These are phyloP conservation scores for Tetrapisispora namnaoensis DNA, from an alignment of 805 yeast species.

Conservation along the genomic window DNA sequence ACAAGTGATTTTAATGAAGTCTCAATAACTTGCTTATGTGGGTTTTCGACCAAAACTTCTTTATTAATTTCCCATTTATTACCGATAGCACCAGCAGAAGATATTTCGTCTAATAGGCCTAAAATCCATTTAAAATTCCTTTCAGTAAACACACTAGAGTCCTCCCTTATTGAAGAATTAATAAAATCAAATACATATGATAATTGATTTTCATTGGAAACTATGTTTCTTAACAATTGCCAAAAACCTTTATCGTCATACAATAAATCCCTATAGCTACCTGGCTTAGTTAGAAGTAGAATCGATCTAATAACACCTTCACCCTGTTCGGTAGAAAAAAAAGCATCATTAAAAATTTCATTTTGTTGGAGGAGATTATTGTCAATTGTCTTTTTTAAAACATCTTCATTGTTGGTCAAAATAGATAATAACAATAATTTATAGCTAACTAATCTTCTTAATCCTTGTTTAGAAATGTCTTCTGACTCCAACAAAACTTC, in stretches of 20 bases:
- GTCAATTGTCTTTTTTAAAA: constrained; percentile 17
- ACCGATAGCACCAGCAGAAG: constrained; percentile 73
- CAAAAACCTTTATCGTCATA: constrained; percentile 46
- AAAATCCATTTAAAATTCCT: constrained; percentile 54
- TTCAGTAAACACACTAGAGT: constrained; percentile 31
- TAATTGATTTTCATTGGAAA: constrained; percentile 34
- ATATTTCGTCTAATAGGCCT: constrained; percentile 67
- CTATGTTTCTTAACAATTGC: constrained; percentile 42
- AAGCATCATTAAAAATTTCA: constrained; percentile 26
- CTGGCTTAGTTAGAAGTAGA: constrained; percentile 27
- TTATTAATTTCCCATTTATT: constrained; percentile 63
- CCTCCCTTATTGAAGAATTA: constrained; percentile 31
- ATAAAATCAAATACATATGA: constrained; percentile 39
- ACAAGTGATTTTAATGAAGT: constrained; percentile 52
- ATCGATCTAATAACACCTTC: constrained; percentile 35
- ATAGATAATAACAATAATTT: constrained; percentile 21
- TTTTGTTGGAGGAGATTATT: constrained; percentile 25
- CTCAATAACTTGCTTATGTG: constrained; percentile 45
- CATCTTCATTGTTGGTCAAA: constrained; percentile 14
- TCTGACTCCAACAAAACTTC: constrained; percentile 10
- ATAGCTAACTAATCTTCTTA: constrained; percentile 34
- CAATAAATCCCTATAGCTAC: constrained; percentile 28
- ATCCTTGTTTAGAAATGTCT: constrained; percentile 18
- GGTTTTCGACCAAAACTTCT: constrained; percentile 36
- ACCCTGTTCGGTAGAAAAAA: constrained; percentile 36